Evolutionary conservation across 257 asterid species (phyloP).

Genomic region (Plantago elongata): DNA sequence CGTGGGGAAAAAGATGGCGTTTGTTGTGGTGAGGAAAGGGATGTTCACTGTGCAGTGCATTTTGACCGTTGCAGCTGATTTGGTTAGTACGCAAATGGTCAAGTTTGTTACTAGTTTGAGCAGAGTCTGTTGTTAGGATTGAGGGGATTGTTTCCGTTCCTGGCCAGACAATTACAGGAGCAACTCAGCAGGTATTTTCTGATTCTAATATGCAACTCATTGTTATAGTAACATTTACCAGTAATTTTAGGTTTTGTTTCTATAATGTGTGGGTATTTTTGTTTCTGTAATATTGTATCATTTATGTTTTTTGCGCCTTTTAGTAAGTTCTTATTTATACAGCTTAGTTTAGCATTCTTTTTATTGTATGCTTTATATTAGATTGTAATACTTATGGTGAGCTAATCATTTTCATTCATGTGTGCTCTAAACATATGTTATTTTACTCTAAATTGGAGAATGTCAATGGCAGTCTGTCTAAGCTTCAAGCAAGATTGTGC

Average conservation of each 20-base stretch:
- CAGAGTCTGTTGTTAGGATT: conserved; percentile 61
- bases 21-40: conserved; percentile 64
- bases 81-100: conserved; percentile 76
- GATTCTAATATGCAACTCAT: no score
- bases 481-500: no score
- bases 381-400: neutral
- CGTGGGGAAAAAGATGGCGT: conserved; percentile 72
- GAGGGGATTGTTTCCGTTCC: conserved; percentile 80
- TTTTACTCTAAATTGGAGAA: no score
- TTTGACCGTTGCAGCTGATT: conserved; percentile 47
- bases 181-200: conserved; percentile 70
- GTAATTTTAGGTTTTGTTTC: no score
- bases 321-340: neutral
- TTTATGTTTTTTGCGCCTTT: no score
- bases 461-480: no score
- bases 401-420: no score
- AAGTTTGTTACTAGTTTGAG: conserved; percentile 64
- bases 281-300: neutral
- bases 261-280: neutral
- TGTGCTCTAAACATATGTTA: no score
- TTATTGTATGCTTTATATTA: neutral
- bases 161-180: conserved; percentile 48
- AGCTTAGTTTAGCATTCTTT: neutral
- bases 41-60: conserved; percentile 88
- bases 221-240: no score